These are phyloP conservation scores for Fusarium palustre DNA, from an alignment of 2,329 filamentous ascomycete genomes.

Conservation along the genomic window DNA sequence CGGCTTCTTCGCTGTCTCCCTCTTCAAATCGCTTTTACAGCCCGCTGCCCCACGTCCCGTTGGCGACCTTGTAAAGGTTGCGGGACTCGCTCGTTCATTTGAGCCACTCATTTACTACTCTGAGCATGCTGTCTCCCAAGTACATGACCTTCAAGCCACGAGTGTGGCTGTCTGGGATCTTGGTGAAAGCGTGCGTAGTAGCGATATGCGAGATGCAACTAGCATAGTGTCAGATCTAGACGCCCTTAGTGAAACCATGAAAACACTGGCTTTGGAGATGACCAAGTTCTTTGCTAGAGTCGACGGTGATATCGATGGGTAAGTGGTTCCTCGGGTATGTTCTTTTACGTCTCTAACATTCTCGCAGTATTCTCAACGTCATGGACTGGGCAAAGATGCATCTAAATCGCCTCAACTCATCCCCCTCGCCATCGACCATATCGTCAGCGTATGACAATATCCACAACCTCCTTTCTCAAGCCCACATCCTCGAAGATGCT, in stretches of 20 bases:
- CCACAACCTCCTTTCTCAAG: constrained; percentile 77
- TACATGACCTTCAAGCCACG: constrained; percentile 89
- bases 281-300: constrained; percentile 94
- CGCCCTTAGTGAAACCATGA: constrained; percentile 85
- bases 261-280: constrained; percentile 84
- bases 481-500: constrained; percentile 68
- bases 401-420: constrained; percentile 74
- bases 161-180: constrained; percentile 95
- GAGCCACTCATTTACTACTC: constrained; percentile 96
- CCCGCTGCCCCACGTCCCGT: constrained; percentile 65
- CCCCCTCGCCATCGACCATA: constrained; percentile 68
- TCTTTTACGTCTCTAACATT: constrained; percentile 18
- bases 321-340: constrained; percentile 46
- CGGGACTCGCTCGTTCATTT: constrained; percentile 88
- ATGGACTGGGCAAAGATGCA: constrained; percentile 97
- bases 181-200: constrained; percentile 86
- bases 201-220: constrained; percentile 90
- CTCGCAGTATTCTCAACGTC: constrained; percentile 80
- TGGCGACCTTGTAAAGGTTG: constrained; percentile 86
- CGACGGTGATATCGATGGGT: constrained; percentile 90
- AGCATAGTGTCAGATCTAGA: constrained; percentile 89
- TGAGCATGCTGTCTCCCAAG: constrained; percentile 86
- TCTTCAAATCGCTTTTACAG: constrained; percentile 74
- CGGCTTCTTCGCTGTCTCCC: constrained; percentile 72
- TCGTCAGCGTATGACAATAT: constrained; percentile 84